Evolutionary conservation across 495 filamentous ascomycete species (phyloP).

Genomic region (Trypethelium eluteriae): DNA sequence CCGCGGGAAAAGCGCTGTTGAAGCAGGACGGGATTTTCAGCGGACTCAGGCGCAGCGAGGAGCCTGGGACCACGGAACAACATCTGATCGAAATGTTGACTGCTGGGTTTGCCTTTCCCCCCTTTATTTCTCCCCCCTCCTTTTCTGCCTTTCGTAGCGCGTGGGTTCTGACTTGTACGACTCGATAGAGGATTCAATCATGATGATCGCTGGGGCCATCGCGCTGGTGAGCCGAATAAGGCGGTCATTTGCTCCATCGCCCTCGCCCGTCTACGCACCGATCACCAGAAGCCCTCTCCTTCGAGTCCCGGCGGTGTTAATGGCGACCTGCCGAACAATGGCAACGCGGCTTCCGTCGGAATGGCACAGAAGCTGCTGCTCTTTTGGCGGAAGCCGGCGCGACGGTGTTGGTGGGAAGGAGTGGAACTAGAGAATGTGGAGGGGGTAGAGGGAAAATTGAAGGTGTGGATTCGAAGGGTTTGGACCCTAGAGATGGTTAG

Average conservation of each 20-base stretch:
- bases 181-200: constrained; percentile 83
- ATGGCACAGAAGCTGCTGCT: constrained; percentile 98
- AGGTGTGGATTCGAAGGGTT: constrained; percentile 95
- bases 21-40: constrained; percentile 95
- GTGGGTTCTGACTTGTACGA: constrained; percentile 14
- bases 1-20: constrained; percentile 77
- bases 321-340: constrained; percentile 57
- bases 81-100: constrained; percentile 99
- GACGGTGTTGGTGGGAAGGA: constrained; percentile 98
- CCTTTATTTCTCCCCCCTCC: constrained; percentile 19
- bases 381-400: constrained; percentile 96
- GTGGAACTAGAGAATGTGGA: constrained; percentile 87
- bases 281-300: constrained; percentile 56
- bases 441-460: constrained; percentile 82
- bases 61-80: constrained; percentile 92
- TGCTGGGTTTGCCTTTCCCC: constrained; percentile 62
- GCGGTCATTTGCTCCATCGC: constrained; percentile 96
- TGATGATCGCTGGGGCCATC: constrained; percentile 91
- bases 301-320: constrained; percentile 12
- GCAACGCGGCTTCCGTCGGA: constrained; percentile 60
- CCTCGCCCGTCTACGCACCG: constrained; percentile 82
- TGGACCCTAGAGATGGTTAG: constrained; percentile 98
- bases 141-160: not conserved
- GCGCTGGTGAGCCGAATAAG: constrained; percentile 92
- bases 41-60: constrained; percentile 86